Base-by-base conservation (phyloP, 768 basidiomycete genomes). In the Cyathus striatus region DNA sequence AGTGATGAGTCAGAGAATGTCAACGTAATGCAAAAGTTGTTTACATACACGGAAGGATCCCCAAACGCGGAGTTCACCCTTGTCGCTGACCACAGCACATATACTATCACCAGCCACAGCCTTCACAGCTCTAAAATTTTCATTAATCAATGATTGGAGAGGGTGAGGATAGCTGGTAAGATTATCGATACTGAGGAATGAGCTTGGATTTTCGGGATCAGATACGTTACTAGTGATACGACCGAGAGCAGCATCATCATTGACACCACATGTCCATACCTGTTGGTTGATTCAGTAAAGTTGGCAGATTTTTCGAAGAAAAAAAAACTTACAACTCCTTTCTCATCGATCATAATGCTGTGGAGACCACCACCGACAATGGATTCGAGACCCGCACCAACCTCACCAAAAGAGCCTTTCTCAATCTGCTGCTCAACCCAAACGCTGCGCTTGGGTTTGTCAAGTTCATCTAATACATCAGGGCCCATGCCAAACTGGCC, bases 401-500 rank as follows among this genome's bases (percentile, higher is more conserved):
- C 72, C 32, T 73, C 73, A 24, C 89, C 91, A 47, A 92, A 83
- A 12, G 69, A 70, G 7, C 81, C 88, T 33, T 82, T 70, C 44
- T 76, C 66, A 12, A 91, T 88, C 61, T 84, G 78, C 54, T 81
- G 68, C 52, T 91, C 83, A 18, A 89, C 74, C 83, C 86, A 90
- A 0, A 62, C 48, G 58, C 90, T 92, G 44, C 82, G 76, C 54
- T 76, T 83, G 6, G 93, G 93, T 49, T 83, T 84, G 41, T 73
- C 64, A 43, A 86, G 73, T 61, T 95, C 90, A 44, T 71, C 80
- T 23, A 91, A 66, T 38, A 67, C 57, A 49, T 83, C 79, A 3
- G 81, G 79, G 26, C 95, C 95, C 70, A 95, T 78, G 23, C 94
- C 96, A 55, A 96, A 86, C 62, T 98, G 94, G 23, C 93, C 94